Evolutionary conservation across 2,329 filamentous ascomycete species (phyloP).

Genomic region (Aspergillus sp.): DNA sequence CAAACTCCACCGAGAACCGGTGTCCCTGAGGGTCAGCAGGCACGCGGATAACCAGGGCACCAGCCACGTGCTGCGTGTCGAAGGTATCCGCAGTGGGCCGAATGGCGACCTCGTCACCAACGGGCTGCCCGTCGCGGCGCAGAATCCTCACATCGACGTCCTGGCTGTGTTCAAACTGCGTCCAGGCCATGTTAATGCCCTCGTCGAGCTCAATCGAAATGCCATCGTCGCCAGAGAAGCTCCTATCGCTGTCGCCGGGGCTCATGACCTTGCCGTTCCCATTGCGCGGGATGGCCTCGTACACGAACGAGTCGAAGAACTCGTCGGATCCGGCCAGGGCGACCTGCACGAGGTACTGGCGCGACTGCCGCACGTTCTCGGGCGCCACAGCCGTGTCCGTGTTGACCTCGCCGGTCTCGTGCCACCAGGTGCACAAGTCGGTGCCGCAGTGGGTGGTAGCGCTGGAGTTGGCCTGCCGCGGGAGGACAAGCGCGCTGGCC

Average conservation of each 20-base stretch:
- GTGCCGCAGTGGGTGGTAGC: slow-evolving; percentile 7
- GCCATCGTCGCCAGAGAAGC: slow-evolving; percentile 3
- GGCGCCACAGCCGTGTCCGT: neutral
- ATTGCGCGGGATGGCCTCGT: neutral
- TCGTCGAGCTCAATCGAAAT: slow-evolving; percentile 11
- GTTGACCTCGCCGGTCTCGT: slow-evolving; percentile 5
- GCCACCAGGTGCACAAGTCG: slow-evolving; percentile 9
- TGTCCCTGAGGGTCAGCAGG: slow-evolving; percentile 8
- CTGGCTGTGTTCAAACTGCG: slow-evolving; percentile 10
- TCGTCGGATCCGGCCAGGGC: too few species aligned
- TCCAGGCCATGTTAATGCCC: slow-evolving; percentile 10
- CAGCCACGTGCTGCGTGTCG: slow-evolving; percentile 5
- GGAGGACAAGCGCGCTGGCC: slow-evolving; percentile 3
- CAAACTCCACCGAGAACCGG: slow-evolving; percentile 13
- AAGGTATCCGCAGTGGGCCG: neutral
- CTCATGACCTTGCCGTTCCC: slow-evolving; percentile 10
- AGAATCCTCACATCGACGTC: slow-evolving; percentile 8
- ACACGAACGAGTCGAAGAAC: too few species aligned
- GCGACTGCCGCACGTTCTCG: too few species aligned
- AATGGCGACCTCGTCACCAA: neutral
- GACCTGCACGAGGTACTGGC: too few species aligned
- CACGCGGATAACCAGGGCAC: slow-evolving; percentile 7
- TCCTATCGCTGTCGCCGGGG: slow-evolving; percentile 1
- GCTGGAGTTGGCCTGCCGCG: slow-evolving; percentile 4
- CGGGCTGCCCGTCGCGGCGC: slow-evolving; percentile 3